Evolutionary conservation across 129 eudicot species (phyloP), one percentile per base, ranked within the genome.

Genomic region (Flaveria bidentis): DNA sequence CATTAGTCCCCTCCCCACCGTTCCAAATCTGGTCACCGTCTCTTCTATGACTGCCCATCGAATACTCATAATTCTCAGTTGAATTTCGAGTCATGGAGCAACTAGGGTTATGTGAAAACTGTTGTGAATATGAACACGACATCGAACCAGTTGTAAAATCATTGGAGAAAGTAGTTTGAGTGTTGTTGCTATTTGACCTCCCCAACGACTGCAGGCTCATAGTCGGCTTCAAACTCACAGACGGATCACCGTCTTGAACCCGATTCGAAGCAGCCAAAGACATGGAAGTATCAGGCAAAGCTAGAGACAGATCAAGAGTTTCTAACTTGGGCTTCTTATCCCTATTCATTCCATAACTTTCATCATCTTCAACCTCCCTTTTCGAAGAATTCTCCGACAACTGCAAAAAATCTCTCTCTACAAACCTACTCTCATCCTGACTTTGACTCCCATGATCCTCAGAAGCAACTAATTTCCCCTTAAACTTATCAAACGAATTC

Each of bases 1-100:
- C 96, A 26, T 89, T 92, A 33, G 97, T 92, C 30, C 97, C 97
- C 82, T 92, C 96, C 50, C 97, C 97, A 75, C 87, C 86, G 47
- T 92, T 92, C 97, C 98, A 92, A 12, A 89, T 86, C 84, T 86
- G 87, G 65, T 91, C 92, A 87, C 85, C 75, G 17, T 87, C 91
- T 75, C 88, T 85, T 71, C 92, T 84, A 79, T 86, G 91, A 72
- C 93, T 90, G 33, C 96, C 96, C 67, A 82, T 76, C 1, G 97
- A 91, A 63, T 86, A 76, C 67, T 91, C 97, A 53, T 83, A 82
- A 76, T 85, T 85, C 33, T 92, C 98, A 1, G 93, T 89, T 5
- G 93, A 92, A 77, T 92, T 92, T 5, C 88, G 76, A 41, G 94
- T 89, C 25, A 92, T 85, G 0, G 98, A 92, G 88, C 98, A 92